Evolutionary conservation across 345 rosid genomes (phyloP), one percentile per base, ranked within the genome.

Genomic region (Syzygium grande): DNA sequence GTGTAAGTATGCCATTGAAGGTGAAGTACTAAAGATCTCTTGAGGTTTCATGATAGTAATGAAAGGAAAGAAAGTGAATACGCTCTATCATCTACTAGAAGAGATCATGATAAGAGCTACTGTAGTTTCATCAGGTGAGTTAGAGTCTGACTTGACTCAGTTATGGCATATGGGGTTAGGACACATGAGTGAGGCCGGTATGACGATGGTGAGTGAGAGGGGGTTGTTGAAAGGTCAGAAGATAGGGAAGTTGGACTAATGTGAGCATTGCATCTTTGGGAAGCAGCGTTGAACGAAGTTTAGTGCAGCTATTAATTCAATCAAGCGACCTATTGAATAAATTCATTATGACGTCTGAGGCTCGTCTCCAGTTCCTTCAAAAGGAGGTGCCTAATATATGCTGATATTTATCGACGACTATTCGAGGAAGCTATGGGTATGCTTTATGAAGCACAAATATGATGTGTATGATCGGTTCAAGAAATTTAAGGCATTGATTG

Each of bases 301-400:
- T 58, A 25, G 3, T 58, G 4, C 3, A 58, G 11, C 11, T 58
- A 58, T 58, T 58, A 7, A 58, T 58, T 58, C 29, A 4, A 58
- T 13, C 29, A 58, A 58, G 5, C n/a, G 25, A 25, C 65, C 1
- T 9, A 4, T 58, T 25, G 29, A 58, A 29, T 58, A 25, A 15
- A 25, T 58, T 25, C 29, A 58, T 58, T 58, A 15, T 11, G 11
- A 58, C 27, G 6, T 58, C 5, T n/a, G 11, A 11, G 15, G 12
- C 14, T 0, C 5, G 3, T 58, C 15, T 58, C 6, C 0, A 8
- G 11, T 25, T 58, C 65, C 1, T 25, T 58, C 0, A 1, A 58
- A 58, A 58, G 4, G 65, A 25, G 65, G 27, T 58, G 29, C 65
- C 2, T 0, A 0, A 58, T 23, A 0, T 58, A 58, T 58, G 65